Conservation (phyloP, 2,329 filamentous ascomycete genomes). For the Sporothrix dimorphospora region DNA sequence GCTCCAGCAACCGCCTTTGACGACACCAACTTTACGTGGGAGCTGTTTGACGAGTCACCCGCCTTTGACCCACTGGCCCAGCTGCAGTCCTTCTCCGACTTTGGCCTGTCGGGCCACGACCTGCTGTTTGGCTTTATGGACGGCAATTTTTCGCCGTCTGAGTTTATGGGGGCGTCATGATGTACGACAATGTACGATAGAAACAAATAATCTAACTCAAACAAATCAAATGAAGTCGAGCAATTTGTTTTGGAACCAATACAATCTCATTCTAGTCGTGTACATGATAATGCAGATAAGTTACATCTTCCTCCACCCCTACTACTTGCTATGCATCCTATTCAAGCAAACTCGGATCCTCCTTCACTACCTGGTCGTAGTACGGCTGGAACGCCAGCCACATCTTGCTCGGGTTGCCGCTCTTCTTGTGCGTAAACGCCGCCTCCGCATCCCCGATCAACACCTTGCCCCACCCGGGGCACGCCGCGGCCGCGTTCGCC, state of each 20-base stretch:
- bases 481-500: constrained; percentile 24
- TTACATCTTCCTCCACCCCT: constrained; percentile 33
- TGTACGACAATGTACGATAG: no score
- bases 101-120: constrained; percentile 28
- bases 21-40: constrained; percentile 23
- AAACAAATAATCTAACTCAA: neutral
- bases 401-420: constrained; percentile 53
- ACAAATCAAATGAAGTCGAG: constrained; percentile 59
- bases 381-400: constrained; percentile 55
- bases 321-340: constrained; percentile 58
- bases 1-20: neutral
- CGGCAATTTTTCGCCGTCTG: constrained; percentile 22
- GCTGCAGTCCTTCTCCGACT: constrained; percentile 26
- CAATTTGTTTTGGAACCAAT: neutral
- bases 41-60: constrained; percentile 23
- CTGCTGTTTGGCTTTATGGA: constrained; percentile 31
- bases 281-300: neutral
- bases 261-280: neutral
- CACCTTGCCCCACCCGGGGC: constrained; percentile 27
- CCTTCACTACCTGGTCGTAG: constrained; percentile 39
- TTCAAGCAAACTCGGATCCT: neutral
- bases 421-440: constrained; percentile 35
- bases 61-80: constrained; percentile 23
- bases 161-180: constrained; percentile 16
- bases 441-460: constrained; percentile 44